Evolutionary conservation across 345 rosid species (phyloP).

Genomic region (Cardamine occulta): DNA sequence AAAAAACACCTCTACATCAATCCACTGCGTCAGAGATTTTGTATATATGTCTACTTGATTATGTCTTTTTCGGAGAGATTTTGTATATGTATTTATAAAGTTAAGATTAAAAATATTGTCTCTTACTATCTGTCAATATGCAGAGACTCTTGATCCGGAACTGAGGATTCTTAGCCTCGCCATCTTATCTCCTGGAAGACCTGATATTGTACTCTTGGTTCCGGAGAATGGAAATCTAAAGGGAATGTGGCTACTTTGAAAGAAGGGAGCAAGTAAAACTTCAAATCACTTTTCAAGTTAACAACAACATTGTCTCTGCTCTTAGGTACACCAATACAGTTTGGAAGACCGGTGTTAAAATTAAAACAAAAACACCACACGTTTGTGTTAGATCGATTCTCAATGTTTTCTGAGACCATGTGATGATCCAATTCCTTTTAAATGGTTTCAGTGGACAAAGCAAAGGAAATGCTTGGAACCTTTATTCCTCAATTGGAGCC

Average conservation of each 20-base stretch:
- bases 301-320: constrained; percentile 83
- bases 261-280: constrained; percentile 68
- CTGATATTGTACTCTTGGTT: constrained; percentile 65
- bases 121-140: constrained; percentile 13
- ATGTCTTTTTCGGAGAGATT: too few species aligned
- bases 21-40: too few species aligned
- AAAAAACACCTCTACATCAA: too few species aligned
- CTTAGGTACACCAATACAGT: constrained; percentile 78
- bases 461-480: constrained; percentile 78
- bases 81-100: too few species aligned
- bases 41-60: too few species aligned
- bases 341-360: constrained; percentile 76
- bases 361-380: constrained; percentile 41
- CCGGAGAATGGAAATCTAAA: constrained; percentile 63
- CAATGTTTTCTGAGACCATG: constrained; percentile 20
- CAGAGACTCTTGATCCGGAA: constrained; percentile 84
- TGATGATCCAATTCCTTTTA: not conserved
- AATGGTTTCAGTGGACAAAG: constrained; percentile 58
- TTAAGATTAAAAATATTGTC: too few species aligned
- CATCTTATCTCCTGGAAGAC: constrained; percentile 63
- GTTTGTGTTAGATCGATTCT: not conserved
- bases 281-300: constrained; percentile 68
- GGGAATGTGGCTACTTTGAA: constrained; percentile 74
- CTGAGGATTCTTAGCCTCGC: constrained; percentile 67
- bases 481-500: constrained; percentile 77